Base-by-base conservation (phyloP, 805 yeast genomes). In the Priceomyces melissophilus region DNA sequence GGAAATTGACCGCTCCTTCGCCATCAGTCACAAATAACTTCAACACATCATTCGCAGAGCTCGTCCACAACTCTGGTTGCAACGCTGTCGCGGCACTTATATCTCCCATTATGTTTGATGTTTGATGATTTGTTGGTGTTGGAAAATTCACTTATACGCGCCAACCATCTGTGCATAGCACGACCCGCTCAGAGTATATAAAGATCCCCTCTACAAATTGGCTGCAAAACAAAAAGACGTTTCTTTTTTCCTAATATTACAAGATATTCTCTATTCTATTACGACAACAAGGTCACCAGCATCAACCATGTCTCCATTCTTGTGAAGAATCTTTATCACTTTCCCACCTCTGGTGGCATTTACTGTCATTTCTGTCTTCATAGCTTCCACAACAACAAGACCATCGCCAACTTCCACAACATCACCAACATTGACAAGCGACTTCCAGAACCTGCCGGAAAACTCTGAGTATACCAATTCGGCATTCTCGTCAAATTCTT, bases 391-490 rank as follows among this genome's bases (percentile, higher is more conserved):
- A 30, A 93, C 88, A 49, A 91, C 77, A 46, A 91, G 71, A 3
- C 88, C 88, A 53, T 87, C 91, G 27, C 90, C 95, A 35, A 67
- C 75, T 39, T 70, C 66, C 20, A 91, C 95, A 4, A 49, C 64
- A 53, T 86, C 93, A 16, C 96, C 96, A 35, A 76, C 90, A 42
- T 73, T 66, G 23, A 84, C 95, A 49, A 89, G 67, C 1, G 95
- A 79, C 64, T 93, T 91, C 99, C 99, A 91, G 75, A 86, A 89
- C 52, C 98, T 76, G 41, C 98, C 99, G n/a, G 96, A 85, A 60
- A 81, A 93, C 61, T 93, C 97, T 15, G 97, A 89, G 59, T 90
- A 90, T 13, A 90, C 87, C 69, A 85, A 58, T 55, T 81, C 87
- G 5, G 96, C 93, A 55, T 74, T 78, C 38, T 87, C 96, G 25